A percentile compares a stretch with the other conserved stretches of the same genome.
Evolutionary conservation across 495 filamentous ascomycete genomes (phyloP).

Genomic region (Tuber borchii): DNA sequence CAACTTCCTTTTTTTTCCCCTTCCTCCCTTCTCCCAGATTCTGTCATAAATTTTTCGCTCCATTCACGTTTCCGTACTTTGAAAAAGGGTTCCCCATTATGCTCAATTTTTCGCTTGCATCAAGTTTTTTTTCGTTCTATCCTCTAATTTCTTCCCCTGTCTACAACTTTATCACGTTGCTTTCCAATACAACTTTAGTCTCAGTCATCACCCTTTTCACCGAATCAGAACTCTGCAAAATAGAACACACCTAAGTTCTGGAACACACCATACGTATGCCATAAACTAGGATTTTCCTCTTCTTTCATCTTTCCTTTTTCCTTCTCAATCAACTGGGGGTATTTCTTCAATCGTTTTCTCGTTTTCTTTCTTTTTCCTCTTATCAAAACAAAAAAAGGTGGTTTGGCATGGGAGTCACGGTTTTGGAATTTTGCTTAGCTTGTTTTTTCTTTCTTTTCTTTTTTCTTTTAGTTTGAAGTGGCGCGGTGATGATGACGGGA

Average conservation of each 20-base stretch:
- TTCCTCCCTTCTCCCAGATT: not conserved
- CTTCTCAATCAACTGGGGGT: constrained; percentile 1
- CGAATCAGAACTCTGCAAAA: not conserved
- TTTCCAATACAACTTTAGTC: not conserved
- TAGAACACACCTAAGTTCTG: not conserved
- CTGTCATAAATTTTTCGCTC: not conserved
- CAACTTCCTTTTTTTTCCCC: not conserved
- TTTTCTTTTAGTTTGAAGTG: not conserved
- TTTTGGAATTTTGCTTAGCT: not conserved
- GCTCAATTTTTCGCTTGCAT: not conserved
- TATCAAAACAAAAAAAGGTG: constrained; percentile 1
- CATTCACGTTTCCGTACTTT: not conserved
- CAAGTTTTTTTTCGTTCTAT: not conserved
- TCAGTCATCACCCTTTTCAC: not conserved
- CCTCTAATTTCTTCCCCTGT: not conserved
- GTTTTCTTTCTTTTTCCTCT: not conserved
- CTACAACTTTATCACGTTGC: not conserved
- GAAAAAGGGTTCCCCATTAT: not conserved
- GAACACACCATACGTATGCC: not conserved
- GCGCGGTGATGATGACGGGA: not conserved
- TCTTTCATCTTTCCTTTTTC: not conserved
- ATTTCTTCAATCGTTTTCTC: not conserved
- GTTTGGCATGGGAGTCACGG: constrained; percentile 4
- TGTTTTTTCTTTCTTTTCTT: not conserved
- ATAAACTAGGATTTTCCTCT: constrained; percentile 1